A percentile compares a stretch with the other conserved stretches of the same genome.
These are phyloP conservation scores for Balansia obtecta DNA, from an alignment of 2,329 filamentous ascomycete species.

Conservation along the genomic window DNA sequence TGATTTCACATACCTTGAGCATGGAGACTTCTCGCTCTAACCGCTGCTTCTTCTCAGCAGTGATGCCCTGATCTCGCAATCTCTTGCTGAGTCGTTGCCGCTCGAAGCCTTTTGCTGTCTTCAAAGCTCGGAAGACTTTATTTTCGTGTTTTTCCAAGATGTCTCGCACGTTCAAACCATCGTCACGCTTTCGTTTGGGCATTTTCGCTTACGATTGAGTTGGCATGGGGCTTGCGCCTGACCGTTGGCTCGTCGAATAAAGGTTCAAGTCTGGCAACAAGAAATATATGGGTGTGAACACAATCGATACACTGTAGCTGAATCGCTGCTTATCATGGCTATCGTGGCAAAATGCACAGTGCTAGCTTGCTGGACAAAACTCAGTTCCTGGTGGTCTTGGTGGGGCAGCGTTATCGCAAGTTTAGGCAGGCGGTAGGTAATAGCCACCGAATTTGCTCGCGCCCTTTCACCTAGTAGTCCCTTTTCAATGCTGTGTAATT, in stretches of 20 bases:
- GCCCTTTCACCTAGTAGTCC: too few relatives aligned
- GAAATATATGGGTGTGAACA: neutral
- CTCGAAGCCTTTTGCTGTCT: constrained; percentile 64
- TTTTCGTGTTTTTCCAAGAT: constrained; percentile 43
- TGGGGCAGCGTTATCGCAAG: too few relatives aligned
- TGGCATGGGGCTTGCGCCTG: neutral
- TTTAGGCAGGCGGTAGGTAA: too few relatives aligned
- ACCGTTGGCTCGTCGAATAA: neutral
- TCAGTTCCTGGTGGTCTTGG: too few relatives aligned
- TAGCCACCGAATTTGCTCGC: too few relatives aligned
- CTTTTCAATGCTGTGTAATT: too few relatives aligned
- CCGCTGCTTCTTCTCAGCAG: constrained; percentile 39
- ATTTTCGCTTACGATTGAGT: constrained; percentile 21
- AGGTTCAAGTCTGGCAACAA: neutral
- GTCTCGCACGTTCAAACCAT: constrained; percentile 32
- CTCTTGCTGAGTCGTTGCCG: constrained; percentile 60
- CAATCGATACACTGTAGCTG: neutral
- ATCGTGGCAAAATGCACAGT: neutral
- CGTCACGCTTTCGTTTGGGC: constrained; percentile 45
- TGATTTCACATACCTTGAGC: constrained; percentile 31
- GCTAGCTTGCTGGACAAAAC: neutral
- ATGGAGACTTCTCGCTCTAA: constrained; percentile 49
- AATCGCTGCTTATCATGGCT: neutral
- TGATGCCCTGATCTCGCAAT: constrained; percentile 32
- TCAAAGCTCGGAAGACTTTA: constrained; percentile 54